Evolutionary conservation across 768 basidiomycete species (phyloP), one percentile per base, ranked within the genome.

Genomic region (Dioszegia aurantiaca): DNA sequence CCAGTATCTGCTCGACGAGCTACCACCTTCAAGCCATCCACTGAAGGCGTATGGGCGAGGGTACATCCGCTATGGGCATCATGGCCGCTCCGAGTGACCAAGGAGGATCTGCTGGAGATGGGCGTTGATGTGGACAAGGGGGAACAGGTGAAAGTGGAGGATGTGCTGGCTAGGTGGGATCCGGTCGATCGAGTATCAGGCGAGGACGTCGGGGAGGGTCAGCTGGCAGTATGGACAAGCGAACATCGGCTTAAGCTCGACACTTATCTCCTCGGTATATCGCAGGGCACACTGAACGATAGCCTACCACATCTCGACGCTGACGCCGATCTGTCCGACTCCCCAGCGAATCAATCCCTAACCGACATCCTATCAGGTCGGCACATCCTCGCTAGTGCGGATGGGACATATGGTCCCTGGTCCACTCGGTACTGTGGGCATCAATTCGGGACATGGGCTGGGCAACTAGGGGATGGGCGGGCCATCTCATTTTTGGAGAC

Each of bases 381-480:
- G 62, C 83, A 83, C 12, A 82, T 85, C 6, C 81, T 94, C 39
- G 83, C 87, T 80, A 54, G 56, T 4, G 55, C 56, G 26, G 41
- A 56, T 63, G 74, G 24, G 27, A 42, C n/a, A 6, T 87, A 87
- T 65, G 84, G 85, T 3, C 87, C 94, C 0, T 97, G 90, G 89
- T 86, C 88, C 4, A 81, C 91, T 28, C 81, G 91, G 16, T 98
- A 97, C 73, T 90, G 88, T 62, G 93, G 92, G 0, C 73, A 77
- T 59, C 75, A 76, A 59, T 77, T 78, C 43, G 77, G 76, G 4
- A 26, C 44, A 2, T 97, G 87, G 86, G 93, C 95, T 0, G 91
- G 92, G 24, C 95, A 97, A 72, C 81, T 99, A 3, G 95, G 95
- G 12, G 94, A 98, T 68, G 95, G 95, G 0, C 82, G 95, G 17